phyloP scores from a whole-genome alignment of 148 eudicot genomes.

The Simmondsia chinensis region DNA sequence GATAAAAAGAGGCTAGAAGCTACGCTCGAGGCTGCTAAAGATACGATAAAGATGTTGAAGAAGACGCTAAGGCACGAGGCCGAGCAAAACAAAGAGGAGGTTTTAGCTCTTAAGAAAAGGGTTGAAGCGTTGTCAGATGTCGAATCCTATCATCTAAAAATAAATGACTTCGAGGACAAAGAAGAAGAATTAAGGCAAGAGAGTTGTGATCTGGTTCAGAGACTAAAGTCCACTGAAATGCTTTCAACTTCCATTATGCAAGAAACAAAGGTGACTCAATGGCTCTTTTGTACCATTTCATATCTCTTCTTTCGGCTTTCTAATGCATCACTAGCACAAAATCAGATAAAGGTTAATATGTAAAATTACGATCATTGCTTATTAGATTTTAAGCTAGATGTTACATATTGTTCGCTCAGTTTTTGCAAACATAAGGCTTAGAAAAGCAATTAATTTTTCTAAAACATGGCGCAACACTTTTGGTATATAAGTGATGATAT shows the following conservation, averaged over 20 bases:
- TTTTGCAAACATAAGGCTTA: neutral
- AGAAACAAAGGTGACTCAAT: conserved; percentile 44
- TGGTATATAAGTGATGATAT: too few relatives aligned
- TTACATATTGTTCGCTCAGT: neutral
- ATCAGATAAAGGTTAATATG: too few relatives aligned
- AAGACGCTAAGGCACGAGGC: conserved; percentile 55
- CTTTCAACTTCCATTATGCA: conserved; percentile 56
- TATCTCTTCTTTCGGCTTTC: too few relatives aligned
- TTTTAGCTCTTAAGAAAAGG: conserved; percentile 49
- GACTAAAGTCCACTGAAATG: conserved; percentile 52
- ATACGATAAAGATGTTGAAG: conserved; percentile 51
- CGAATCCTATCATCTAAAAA: conserved; percentile 19
- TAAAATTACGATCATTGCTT: too few relatives aligned
- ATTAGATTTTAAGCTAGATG: too few relatives aligned
- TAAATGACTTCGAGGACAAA: conserved; percentile 50
- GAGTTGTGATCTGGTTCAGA: conserved; percentile 48
- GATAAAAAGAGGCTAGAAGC: conserved; percentile 59
- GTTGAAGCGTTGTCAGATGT: conserved; percentile 30
- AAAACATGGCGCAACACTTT: too few relatives aligned
- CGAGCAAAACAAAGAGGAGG: conserved; percentile 54
- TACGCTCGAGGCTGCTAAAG: conserved; percentile 72
- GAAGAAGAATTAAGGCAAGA: conserved; percentile 48
- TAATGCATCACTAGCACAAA: too few relatives aligned
- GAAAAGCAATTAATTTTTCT: neutral
- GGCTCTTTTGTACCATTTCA: neutral